Percentiles rank a stretch among this genome's conserved stretches.
phyloP scores from a whole-genome alignment of 768 basidiomycete genomes.

The Boletus edulis region DNA sequence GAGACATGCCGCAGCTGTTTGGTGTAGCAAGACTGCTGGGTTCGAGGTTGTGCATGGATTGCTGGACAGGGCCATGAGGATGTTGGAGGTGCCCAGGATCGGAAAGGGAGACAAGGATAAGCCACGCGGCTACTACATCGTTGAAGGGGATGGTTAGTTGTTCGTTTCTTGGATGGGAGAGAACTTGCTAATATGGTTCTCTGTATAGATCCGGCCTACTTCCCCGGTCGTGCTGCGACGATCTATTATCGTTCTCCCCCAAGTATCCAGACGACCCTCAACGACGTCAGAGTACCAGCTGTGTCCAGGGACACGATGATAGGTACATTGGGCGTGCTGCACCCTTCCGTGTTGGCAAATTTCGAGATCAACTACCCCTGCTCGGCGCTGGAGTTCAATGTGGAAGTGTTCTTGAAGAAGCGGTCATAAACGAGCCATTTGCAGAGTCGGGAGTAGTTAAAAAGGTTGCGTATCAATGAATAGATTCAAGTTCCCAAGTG shows the following conservation, averaged over 20 bases:
- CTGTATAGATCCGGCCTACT: conserved; percentile 80
- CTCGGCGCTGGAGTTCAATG: conserved; percentile 89
- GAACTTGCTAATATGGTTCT: conserved; percentile 4
- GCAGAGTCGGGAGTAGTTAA: conserved; percentile 1
- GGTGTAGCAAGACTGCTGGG: conserved; percentile 96
- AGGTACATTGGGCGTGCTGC: conserved; percentile 90
- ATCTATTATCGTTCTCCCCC: conserved; percentile 78
- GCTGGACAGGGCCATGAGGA: conserved; percentile 93
- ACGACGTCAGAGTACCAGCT: conserved; percentile 46
- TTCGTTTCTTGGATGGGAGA: not conserved
- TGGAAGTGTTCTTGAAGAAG: conserved; percentile 89
- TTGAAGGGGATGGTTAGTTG: conserved; percentile 75
- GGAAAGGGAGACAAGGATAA: conserved; percentile 52
- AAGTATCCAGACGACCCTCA: conserved; percentile 25
- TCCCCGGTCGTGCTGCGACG: conserved; percentile 91
- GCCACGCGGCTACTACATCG: conserved; percentile 85
- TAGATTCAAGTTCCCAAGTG: not conserved
- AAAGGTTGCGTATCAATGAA: conserved; percentile 2
- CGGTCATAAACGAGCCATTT: conserved; percentile 19
- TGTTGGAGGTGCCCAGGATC: conserved; percentile 88
- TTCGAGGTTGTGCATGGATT: conserved; percentile 97
- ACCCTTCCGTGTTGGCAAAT: conserved; percentile 86
- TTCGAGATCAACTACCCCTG: conserved; percentile 96
- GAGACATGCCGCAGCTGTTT: conserved; percentile 84
- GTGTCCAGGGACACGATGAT: conserved; percentile 62